These are phyloP conservation scores for Phtheirospermum japonicum DNA, from an alignment of 257 asterid species.

Conservation along the genomic window DNA sequence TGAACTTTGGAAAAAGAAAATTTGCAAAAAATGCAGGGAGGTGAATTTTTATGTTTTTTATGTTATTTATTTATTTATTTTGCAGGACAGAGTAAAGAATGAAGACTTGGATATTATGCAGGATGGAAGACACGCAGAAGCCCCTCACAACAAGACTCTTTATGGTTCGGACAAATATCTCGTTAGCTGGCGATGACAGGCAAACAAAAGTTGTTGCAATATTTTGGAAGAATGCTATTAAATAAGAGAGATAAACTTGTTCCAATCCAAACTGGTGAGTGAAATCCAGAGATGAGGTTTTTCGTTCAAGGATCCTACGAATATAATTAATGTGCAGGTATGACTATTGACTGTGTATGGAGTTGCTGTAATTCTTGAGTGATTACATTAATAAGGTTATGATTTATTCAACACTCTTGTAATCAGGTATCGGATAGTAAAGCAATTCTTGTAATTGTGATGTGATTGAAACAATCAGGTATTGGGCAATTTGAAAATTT, in stretches of 20 bases:
- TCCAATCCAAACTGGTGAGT: constrained; percentile 3
- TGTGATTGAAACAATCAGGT: constrained; percentile 15
- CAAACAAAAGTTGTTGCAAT: constrained; percentile 14
- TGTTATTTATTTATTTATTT: too few species aligned
- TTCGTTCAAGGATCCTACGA: neutral
- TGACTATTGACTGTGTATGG: neutral
- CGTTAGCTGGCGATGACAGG: constrained; percentile 15
- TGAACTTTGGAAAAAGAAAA: constrained; percentile 4
- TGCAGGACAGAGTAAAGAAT: constrained; percentile 3
- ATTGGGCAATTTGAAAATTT: neutral
- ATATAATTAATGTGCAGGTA: constrained; percentile 16
- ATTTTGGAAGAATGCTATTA: constrained; percentile 22
- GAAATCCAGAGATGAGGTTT: constrained; percentile 16
- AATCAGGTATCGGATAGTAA: constrained; percentile 3
- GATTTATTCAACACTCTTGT: neutral
- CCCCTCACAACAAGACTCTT: neutral
- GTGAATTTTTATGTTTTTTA: neutral
- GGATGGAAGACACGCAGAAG: constrained; percentile 4
- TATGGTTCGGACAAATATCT: neutral
- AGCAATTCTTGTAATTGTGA: neutral
- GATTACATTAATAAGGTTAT: constrained; percentile 3
- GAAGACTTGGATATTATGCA: constrained; percentile 20
- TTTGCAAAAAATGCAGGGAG: neutral
- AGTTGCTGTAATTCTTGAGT: neutral
- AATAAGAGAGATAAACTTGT: constrained; percentile 20